A percentile compares a stretch with the other conserved stretches of the same genome.
Conservation (phyloP, 2,329 filamentous ascomycete species). For the Verticillium albo-atrum region DNA sequence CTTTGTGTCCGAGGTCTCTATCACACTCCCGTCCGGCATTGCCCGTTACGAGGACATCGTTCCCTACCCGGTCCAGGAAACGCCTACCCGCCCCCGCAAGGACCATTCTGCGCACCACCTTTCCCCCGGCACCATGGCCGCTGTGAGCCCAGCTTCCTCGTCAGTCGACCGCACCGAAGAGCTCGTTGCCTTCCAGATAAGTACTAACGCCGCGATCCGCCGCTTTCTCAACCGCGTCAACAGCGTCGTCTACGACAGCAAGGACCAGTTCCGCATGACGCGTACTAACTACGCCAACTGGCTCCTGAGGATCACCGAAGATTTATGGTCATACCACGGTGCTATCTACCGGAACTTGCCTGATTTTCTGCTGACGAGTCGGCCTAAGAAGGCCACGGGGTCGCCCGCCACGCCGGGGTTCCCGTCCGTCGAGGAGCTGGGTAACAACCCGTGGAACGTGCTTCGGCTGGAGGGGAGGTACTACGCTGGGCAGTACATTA, state of each 20-base stretch:
- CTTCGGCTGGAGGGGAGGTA: slow-evolving; percentile 21
- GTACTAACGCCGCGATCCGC: slow-evolving; percentile 23
- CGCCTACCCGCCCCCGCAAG: background rate
- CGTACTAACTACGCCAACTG: slow-evolving; percentile 18
- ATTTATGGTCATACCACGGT: slow-evolving; percentile 20
- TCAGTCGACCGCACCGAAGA: slow-evolving; percentile 13
- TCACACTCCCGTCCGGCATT: slow-evolving; percentile 21
- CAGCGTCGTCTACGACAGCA: slow-evolving; percentile 22
- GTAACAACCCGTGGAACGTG: slow-evolving; percentile 25
- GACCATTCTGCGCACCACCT: background rate
- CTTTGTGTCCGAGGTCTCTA: slow-evolving; percentile 22
- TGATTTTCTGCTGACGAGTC: slow-evolving; percentile 14
- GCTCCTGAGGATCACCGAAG: slow-evolving; percentile 18
- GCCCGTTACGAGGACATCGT: slow-evolving; percentile 21
- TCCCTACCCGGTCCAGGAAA: slow-evolving; percentile 13
- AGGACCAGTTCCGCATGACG: slow-evolving; percentile 16
- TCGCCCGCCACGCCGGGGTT: slow-evolving; percentile 7
- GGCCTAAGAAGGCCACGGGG: slow-evolving; percentile 2
- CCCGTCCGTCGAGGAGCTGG: slow-evolving; percentile 8
- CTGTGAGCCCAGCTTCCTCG: background rate
- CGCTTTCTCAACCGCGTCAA: slow-evolving; percentile 23
- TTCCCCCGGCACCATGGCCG: background rate
- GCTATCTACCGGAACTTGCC: slow-evolving; percentile 22
- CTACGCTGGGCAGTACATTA: slow-evolving; percentile 24
- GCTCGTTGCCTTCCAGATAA: slow-evolving; percentile 23